Conservation (phyloP, 768 basidiomycete species). For the Artomyces pyxidatus region DNA sequence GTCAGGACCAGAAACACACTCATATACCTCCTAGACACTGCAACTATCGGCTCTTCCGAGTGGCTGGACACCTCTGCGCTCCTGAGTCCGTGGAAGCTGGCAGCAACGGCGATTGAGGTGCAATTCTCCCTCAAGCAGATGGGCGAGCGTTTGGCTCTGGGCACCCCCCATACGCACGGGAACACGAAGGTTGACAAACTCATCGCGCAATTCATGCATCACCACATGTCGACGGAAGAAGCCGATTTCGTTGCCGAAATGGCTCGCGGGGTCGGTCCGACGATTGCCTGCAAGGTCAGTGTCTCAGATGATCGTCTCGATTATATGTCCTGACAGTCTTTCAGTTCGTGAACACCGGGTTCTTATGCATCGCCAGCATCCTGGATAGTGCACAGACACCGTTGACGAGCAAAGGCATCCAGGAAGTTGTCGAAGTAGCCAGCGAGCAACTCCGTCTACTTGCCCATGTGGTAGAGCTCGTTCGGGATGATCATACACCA, state of each 20-base stretch:
- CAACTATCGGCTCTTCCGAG: slow-evolving; percentile 44
- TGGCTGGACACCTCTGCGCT: slow-evolving; percentile 58
- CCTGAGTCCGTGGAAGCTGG: slow-evolving; percentile 77
- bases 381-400: slow-evolving; percentile 27
- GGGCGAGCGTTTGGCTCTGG: slow-evolving; percentile 56
- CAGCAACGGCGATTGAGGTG: slow-evolving; percentile 72
- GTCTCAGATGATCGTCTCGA: neutral
- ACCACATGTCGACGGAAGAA: slow-evolving; percentile 69
- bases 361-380: slow-evolving; percentile 55
- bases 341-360: slow-evolving; percentile 71
- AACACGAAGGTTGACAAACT: slow-evolving; percentile 57
- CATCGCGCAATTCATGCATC: slow-evolving; percentile 58
- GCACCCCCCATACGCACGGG: slow-evolving; percentile 44
- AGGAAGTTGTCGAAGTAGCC: slow-evolving; percentile 32
- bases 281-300: slow-evolving; percentile 60
- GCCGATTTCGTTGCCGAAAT: slow-evolving; percentile 82
- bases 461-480: slow-evolving; percentile 58
- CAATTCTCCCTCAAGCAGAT: slow-evolving; percentile 70
- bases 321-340: neutral
- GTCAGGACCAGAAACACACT: neutral
- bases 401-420: slow-evolving; percentile 20
- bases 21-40: slow-evolving; percentile 2
- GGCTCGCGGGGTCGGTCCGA: slow-evolving; percentile 57
- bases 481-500: slow-evolving; percentile 37
- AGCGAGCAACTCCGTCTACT: slow-evolving; percentile 62